A percentile compares a stretch with the other conserved stretches of the same genome.
phyloP scores from a whole-genome alignment of 306 rosid genomes.

The Quercus variabilis region DNA sequence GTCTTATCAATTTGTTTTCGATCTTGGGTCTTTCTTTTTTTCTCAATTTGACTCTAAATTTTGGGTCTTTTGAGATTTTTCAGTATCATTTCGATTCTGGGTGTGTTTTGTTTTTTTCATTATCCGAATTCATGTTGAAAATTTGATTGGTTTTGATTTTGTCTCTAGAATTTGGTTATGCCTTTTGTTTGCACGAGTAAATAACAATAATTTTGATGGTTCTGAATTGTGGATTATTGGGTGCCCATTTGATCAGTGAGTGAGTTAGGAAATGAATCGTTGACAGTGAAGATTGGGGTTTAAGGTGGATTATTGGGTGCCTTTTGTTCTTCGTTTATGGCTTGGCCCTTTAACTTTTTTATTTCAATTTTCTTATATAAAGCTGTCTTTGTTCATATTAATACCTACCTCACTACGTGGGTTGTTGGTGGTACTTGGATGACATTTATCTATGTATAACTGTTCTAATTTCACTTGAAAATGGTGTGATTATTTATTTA shows the following conservation, averaged over 20 bases:
- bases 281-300: too few relatives aligned
- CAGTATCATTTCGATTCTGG: background rate
- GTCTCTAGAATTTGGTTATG: too few relatives aligned
- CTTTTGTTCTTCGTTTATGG: too few relatives aligned
- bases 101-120: background rate
- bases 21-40: background rate
- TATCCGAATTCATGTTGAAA: background rate
- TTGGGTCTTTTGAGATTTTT: background rate
- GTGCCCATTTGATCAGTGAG: background rate
- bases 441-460: background rate
- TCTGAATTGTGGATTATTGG: background rate
- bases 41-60: slow-evolving; percentile 8
- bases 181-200: too few relatives aligned
- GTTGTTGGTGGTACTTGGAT: background rate
- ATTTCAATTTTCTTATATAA: too few relatives aligned
- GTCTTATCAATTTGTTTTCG: background rate
- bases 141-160: too few relatives aligned
- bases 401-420: too few relatives aligned
- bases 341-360: too few relatives aligned
- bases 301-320: too few relatives aligned
- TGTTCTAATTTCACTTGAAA: background rate
- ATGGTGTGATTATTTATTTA: background rate
- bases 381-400: too few relatives aligned
- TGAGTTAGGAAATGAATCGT: background rate
- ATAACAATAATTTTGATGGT: background rate